A percentile compares a stretch with the other conserved stretches of the same genome.
These are phyloP conservation scores for Chlamydomonas incerta DNA, from an alignment of 139 green algal species.

Conservation along the genomic window DNA sequence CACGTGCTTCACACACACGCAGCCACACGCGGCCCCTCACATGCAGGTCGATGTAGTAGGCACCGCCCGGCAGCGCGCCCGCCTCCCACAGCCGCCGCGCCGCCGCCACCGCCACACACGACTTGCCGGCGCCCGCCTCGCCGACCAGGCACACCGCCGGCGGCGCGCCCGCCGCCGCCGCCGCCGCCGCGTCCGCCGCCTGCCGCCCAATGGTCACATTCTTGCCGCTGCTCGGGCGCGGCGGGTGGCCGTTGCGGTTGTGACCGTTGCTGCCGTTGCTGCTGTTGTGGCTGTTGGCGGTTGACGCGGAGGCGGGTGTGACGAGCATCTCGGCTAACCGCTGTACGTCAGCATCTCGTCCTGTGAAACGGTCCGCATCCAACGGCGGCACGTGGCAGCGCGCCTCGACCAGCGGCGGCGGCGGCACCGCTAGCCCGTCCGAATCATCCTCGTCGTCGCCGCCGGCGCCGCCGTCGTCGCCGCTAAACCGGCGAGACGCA, in stretches of 20 bases:
- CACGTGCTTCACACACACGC: too few relatives aligned
- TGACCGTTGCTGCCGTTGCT: not conserved
- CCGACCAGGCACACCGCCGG: conserved; percentile 19
- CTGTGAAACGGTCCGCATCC: conserved; percentile 31
- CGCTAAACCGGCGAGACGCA: not conserved
- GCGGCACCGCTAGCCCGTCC: too few relatives aligned
- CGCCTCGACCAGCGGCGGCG: not conserved
- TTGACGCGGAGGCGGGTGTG: too few relatives aligned
- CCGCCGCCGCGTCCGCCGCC: not conserved
- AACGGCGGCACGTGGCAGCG: conserved; percentile 31
- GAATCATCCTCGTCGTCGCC: too few relatives aligned
- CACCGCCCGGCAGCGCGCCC: conserved; percentile 18
- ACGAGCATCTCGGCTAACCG: not conserved
- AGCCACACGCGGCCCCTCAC: too few relatives aligned
- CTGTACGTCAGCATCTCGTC: conserved; percentile 29
- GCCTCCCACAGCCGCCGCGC: conserved; percentile 42
- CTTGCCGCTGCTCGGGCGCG: too few relatives aligned
- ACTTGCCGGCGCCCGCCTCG: conserved; percentile 30
- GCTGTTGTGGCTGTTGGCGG: not conserved
- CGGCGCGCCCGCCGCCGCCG: not conserved
- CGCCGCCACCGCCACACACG: conserved; percentile 3
- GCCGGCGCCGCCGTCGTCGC: not conserved
- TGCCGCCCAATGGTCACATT: too few relatives aligned
- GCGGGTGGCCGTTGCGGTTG: not conserved
- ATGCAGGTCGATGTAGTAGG: conserved; percentile 33